Evolutionary conservation across 2,329 filamentous ascomycete genomes (phyloP).

Genomic region (Fusarium acutatum): DNA sequence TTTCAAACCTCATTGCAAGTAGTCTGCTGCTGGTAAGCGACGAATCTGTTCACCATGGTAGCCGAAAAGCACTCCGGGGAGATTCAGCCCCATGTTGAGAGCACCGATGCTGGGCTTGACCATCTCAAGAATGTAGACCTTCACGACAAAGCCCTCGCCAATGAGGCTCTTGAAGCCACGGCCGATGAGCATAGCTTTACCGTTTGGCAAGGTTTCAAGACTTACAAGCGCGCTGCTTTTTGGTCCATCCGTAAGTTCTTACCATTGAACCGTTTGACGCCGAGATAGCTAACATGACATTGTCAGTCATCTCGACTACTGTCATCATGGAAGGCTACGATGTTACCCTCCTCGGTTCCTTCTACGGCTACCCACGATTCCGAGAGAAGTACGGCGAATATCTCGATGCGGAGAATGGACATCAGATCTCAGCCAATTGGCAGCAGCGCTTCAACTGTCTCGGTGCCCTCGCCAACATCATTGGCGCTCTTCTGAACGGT

Average conservation of each 20-base stretch:
- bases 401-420: slow-evolving; percentile 46
- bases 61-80: slow-evolving; percentile 31
- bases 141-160: slow-evolving; percentile 50
- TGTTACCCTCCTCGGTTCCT: slow-evolving; percentile 55
- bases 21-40: slow-evolving; percentile 8
- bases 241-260: slow-evolving; percentile 48
- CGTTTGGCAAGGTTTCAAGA: slow-evolving; percentile 48
- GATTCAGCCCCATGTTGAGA: slow-evolving; percentile 43
- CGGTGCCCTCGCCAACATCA: slow-evolving; percentile 48
- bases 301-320: slow-evolving; percentile 53
- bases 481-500: slow-evolving; percentile 54
- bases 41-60: slow-evolving; percentile 24
- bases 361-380: slow-evolving; percentile 55
- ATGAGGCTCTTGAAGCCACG: slow-evolving; percentile 49
- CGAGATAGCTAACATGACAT: neutral
- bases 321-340: slow-evolving; percentile 64
- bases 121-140: slow-evolving; percentile 47
- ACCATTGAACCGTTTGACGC: neutral
- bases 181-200: slow-evolving; percentile 49
- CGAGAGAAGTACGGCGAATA: slow-evolving; percentile 52
- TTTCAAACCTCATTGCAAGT: neutral
- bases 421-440: slow-evolving; percentile 60
- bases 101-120: slow-evolving; percentile 41
- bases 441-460: slow-evolving; percentile 57
- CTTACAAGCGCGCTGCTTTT: slow-evolving; percentile 51